These are phyloP conservation scores for Aspergillus incahuasiensis DNA, from an alignment of 495 filamentous ascomycete genomes.

Conservation along the genomic window DNA sequence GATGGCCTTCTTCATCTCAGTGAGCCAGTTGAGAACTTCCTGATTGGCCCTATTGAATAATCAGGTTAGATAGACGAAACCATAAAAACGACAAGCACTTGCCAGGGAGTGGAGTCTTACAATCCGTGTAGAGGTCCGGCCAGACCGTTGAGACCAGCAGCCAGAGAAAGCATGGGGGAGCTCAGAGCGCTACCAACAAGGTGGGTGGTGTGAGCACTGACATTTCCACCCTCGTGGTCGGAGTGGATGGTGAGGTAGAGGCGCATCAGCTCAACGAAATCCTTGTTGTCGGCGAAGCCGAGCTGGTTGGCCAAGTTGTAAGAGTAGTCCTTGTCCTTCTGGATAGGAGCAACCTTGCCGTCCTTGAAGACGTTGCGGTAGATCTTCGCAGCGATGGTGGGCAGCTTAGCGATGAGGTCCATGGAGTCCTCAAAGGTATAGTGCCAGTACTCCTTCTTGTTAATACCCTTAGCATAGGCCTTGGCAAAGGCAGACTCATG, in stretches of 20 bases:
- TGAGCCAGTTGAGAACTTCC: slow-evolving; percentile 98
- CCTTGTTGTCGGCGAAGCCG: slow-evolving; percentile 88
- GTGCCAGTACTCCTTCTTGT: slow-evolving; percentile 98
- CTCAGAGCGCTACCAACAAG: slow-evolving; percentile 94
- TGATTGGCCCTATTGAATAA: slow-evolving; percentile 69
- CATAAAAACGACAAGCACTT: background rate
- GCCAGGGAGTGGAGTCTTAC: slow-evolving; percentile 25
- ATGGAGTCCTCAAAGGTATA: slow-evolving; percentile 99
- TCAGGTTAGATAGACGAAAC: slow-evolving; percentile 14
- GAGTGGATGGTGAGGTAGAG: slow-evolving; percentile 99
- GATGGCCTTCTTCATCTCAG: slow-evolving; percentile 94
- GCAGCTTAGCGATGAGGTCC: slow-evolving; percentile 99
- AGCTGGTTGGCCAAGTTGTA: slow-evolving; percentile 99
- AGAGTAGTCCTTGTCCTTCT: slow-evolving; percentile 97
- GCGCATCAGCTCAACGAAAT: slow-evolving; percentile 97
- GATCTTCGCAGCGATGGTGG: slow-evolving; percentile 94
- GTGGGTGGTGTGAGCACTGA: slow-evolving; percentile 96
- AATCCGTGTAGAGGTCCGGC: slow-evolving; percentile 97
- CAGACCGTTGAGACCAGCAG: slow-evolving; percentile 94
- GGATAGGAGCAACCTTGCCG: slow-evolving; percentile 89
- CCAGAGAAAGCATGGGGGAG: slow-evolving; percentile 93
- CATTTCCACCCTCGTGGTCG: slow-evolving; percentile 98
- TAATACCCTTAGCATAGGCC: slow-evolving; percentile 96
- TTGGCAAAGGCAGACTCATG: slow-evolving; percentile 96
- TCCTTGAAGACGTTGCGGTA: slow-evolving; percentile 99